These are phyloP conservation scores for Tillandsia fasciculata DNA, from an alignment of 176 grass and related monocot species.

Conservation along the genomic window DNA sequence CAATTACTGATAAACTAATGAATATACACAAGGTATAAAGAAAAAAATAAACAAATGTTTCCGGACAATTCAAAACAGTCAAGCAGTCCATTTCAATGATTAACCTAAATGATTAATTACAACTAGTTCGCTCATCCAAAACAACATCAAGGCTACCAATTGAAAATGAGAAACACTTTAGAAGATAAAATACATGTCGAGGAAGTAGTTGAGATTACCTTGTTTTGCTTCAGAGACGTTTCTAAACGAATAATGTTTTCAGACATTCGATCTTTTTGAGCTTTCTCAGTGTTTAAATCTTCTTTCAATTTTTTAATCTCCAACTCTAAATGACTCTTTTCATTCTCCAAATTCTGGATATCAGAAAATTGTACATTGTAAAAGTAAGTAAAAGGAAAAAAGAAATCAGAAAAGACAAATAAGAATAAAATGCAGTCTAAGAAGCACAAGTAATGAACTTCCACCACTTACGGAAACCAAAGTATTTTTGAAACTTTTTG, in stretches of 20 bases:
- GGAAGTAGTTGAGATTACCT: constrained; percentile 41
- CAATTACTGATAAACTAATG: no score
- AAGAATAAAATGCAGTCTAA: background rate
- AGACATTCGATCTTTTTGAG: constrained; percentile 48
- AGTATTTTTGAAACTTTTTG: no score
- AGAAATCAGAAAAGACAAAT: constrained; percentile 11
- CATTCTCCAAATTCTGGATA: constrained; percentile 61
- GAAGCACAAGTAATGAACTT: background rate
- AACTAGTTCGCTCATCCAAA: background rate
- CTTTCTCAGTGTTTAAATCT: constrained; percentile 43
- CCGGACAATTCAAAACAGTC: no score
- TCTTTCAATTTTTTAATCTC: constrained; percentile 35
- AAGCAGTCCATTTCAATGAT: no score
- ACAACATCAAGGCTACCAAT: background rate
- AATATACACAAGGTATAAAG: no score
- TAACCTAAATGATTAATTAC: background rate
- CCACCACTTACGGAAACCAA: background rate
- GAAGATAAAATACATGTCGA: background rate
- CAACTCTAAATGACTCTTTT: constrained; percentile 48
- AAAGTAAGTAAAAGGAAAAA: background rate
- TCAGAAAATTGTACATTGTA: constrained; percentile 16
- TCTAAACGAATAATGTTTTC: constrained; percentile 49
- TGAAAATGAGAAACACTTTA: constrained; percentile 4
- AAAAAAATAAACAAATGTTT: no score
- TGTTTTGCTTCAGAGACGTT: constrained; percentile 43